A percentile compares a stretch with the other conserved stretches of the same genome.
phyloP scores from a whole-genome alignment of 2,329 filamentous ascomycete genomes.

The Graphium sp. region DNA sequence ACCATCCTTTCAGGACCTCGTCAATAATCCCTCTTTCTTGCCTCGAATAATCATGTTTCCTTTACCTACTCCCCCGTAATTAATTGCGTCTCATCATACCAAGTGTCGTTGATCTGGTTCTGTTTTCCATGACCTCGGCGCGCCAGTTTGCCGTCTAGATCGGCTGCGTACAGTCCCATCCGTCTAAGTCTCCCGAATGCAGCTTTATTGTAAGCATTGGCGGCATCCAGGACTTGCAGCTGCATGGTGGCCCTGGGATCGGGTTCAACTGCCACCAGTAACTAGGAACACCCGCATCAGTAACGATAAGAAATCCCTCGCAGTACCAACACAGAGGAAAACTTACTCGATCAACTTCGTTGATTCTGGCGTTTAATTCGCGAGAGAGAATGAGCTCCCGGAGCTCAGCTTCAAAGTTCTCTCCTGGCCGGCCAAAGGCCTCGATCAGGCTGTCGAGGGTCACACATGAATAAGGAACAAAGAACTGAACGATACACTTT shows the following conservation, averaged over 20 bases:
- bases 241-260: slow-evolving; percentile 57
- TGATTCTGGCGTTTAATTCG: slow-evolving; percentile 62
- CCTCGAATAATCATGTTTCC: too few species aligned
- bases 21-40: too few species aligned
- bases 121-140: too few species aligned
- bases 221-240: slow-evolving; percentile 46
- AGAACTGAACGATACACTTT: slow-evolving; percentile 89
- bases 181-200: slow-evolving; percentile 61
- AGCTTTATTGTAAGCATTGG: slow-evolving; percentile 56
- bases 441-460: slow-evolving; percentile 62
- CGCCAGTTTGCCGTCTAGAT: too few species aligned
- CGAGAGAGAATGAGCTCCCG: slow-evolving; percentile 59
- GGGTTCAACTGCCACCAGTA: slow-evolving; percentile 55
- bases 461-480: slow-evolving; percentile 77
- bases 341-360: slow-evolving; percentile 58
- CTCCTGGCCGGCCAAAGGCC: slow-evolving; percentile 51
- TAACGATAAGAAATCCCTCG: too few species aligned
- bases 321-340: background rate
- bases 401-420: slow-evolving; percentile 58
- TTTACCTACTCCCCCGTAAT: too few species aligned
- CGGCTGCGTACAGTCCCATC: slow-evolving; percentile 59
- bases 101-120: too few species aligned
- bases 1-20: too few species aligned
- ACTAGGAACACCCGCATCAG: slow-evolving; percentile 19
- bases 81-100: too few species aligned